Percentiles rank a stretch among this genome's conserved stretches.
Conservation (phyloP, 768 basidiomycete species). For the Psilocybe subaeruginosa region DNA sequence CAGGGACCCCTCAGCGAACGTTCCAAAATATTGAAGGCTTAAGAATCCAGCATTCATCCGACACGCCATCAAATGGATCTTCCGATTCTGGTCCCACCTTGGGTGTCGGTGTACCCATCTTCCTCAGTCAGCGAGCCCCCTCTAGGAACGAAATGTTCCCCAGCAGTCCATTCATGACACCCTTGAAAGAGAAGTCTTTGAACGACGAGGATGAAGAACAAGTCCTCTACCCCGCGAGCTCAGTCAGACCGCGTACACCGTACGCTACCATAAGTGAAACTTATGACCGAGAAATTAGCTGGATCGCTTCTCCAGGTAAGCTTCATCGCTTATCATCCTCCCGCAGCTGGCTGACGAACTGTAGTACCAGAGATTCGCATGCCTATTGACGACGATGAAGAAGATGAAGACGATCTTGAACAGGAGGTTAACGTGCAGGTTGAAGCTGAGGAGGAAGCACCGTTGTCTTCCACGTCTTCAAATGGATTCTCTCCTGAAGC, state of each 20-base stretch:
- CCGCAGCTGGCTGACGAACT: conserved; percentile 2
- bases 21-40: conserved; percentile 31
- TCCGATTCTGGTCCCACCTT: conserved; percentile 44
- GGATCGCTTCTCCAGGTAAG: conserved; percentile 77
- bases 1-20: conserved; percentile 44
- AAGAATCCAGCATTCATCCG: conserved; percentile 52
- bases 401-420: conserved; percentile 50
- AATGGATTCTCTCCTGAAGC: conserved; percentile 48
- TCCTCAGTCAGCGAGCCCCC: conserved; percentile 46
- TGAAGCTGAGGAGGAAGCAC: conserved; percentile 53
- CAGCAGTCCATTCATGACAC: conserved; percentile 73
- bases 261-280: conserved; percentile 39
- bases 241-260: conserved; percentile 49
- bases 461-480: conserved; percentile 55
- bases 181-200: conserved; percentile 61
- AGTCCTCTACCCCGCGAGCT: conserved; percentile 65
- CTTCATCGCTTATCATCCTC: conserved; percentile 11
- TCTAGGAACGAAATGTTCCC: conserved; percentile 64
- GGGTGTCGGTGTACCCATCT: conserved; percentile 52
- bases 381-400: conserved; percentile 63
- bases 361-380: conserved; percentile 66
- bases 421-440: conserved; percentile 41
- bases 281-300: conserved; percentile 68
- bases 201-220: conserved; percentile 72
- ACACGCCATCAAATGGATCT: conserved; percentile 52